These are phyloP conservation scores for Chlorophyllum brunneum DNA, from an alignment of 768 basidiomycete species.

Conservation along the genomic window DNA sequence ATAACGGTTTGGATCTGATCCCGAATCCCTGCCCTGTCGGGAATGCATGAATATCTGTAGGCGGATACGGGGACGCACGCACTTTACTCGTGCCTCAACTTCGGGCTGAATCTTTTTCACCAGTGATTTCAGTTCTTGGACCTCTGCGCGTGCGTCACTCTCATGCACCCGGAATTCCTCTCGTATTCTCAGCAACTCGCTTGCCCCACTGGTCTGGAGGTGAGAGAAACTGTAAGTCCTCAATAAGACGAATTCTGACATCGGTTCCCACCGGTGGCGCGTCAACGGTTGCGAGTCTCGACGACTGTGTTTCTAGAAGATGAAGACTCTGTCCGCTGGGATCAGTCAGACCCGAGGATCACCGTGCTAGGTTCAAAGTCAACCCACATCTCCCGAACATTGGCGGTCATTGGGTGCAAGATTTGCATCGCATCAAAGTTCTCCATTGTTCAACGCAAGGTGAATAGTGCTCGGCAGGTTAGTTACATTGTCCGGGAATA, in stretches of 20 bases:
- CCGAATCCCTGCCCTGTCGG: constrained; percentile 30
- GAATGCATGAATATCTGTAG: neutral
- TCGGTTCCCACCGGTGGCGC: neutral
- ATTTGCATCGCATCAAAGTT: neutral
- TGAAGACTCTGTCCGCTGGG: neutral
- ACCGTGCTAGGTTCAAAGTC: neutral
- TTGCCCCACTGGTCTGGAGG: constrained; percentile 10
- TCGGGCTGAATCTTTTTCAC: constrained; percentile 16
- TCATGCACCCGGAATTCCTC: constrained; percentile 20
- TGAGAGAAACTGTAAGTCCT: neutral
- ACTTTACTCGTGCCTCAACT: constrained; percentile 17
- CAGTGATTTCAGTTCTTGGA: constrained; percentile 16
- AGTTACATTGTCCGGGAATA: neutral
- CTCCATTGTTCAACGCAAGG: neutral
- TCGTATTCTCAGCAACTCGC: constrained; percentile 19
- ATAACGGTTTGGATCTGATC: constrained; percentile 39
- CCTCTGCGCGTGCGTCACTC: constrained; percentile 12
- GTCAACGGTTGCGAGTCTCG: neutral
- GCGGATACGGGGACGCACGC: neutral
- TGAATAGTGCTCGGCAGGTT: neutral
- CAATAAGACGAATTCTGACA: neutral
- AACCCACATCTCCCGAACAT: neutral
- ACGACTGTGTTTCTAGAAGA: constrained; percentile 4
- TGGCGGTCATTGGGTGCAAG: constrained; percentile 3
- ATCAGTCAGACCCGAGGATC: neutral